Evolutionary conservation across 176 grass and related monocot species (phyloP), one percentile per base, ranked within the genome.

Genomic region (Olyra latifolia): DNA sequence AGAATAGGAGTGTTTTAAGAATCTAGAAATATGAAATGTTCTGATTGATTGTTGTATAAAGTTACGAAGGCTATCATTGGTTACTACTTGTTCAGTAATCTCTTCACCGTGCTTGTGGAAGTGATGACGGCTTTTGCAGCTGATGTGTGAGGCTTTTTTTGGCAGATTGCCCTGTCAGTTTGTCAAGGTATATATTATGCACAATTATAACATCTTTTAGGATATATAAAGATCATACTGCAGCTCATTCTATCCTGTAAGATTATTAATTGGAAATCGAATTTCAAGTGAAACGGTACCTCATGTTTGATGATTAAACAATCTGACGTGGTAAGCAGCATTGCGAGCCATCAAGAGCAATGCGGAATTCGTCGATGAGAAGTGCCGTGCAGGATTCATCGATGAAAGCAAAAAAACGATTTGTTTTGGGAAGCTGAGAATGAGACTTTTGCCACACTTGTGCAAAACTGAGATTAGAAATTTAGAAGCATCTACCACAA

Each of bases 1-100:
- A 62, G 65, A 81, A 66, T 76, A 85, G 63, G 44, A 55, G 66
- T 71, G 71, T 57, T 77, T 59, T 72, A 64, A 69, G 72, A 38
- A 57, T 82, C 22, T 76, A 73, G 58, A 89, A 24, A 74, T 80
- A 65, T 8, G 32, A 82, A 77, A 70, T 85, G 66, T 13, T 85
- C 66, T 61, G 68, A 88, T 86, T 77, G 78, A 60, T 86, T 82
- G 78, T 27, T 89, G 88, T 89, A n/a, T n/a, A 78, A 86, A 89
- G 83, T 89, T 89, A 59, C 65, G 52, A 53, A 72, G 55, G 17
- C 22, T 77, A 57, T 71, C 40, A 49, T 63, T 79, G 56, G 40
- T 57, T 85, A 77, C 71, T 25, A 41, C 62, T 71, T 85, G 71
- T 64, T 71, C 56, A 57, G 44, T 69, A 46, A 65, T 62, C 25